phyloP scores from a whole-genome alignment of 495 filamentous ascomycete genomes.

The Lophiostoma macrostomum region DNA sequence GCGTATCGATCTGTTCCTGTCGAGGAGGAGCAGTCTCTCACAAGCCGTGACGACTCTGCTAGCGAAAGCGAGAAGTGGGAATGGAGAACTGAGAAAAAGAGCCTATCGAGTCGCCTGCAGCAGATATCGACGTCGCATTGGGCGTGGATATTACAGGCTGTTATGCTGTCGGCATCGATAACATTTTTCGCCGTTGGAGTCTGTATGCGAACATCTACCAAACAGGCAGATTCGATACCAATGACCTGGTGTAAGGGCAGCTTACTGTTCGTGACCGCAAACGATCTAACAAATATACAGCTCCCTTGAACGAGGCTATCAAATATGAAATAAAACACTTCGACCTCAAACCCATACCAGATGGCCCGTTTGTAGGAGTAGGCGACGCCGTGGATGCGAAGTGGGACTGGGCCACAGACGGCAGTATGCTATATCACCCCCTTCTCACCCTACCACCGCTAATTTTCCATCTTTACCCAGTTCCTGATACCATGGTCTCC shows the following conservation, averaged over 20 bases:
- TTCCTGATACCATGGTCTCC: slow-evolving; percentile 21
- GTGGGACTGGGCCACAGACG: slow-evolving; percentile 14
- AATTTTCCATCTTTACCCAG: neutral
- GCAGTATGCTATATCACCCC: slow-evolving; percentile 3
- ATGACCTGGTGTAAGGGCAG: slow-evolving; percentile 13
- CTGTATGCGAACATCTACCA: slow-evolving; percentile 4
- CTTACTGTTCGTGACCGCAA: neutral
- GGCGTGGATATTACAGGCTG: slow-evolving; percentile 10
- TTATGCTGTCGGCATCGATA: slow-evolving; percentile 10
- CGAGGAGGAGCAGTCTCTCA: neutral
- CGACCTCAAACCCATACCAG: slow-evolving; percentile 8
- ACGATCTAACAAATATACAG: neutral
- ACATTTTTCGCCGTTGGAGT: slow-evolving; percentile 8
- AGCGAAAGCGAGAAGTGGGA: slow-evolving; percentile 13
- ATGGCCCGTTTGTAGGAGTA: slow-evolving; percentile 9
- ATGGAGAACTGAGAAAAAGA: slow-evolving; percentile 2
- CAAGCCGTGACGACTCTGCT: slow-evolving; percentile 3
- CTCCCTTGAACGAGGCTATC: slow-evolving; percentile 17
- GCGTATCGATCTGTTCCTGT: slow-evolving; percentile 1
- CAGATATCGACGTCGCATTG: slow-evolving; percentile 7
- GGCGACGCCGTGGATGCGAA: slow-evolving; percentile 13
- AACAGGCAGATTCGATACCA: slow-evolving; percentile 7
- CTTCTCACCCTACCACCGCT: neutral
- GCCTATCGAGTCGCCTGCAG: neutral
- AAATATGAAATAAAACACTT: slow-evolving; percentile 18